Conservation (phyloP, 176 grass and related monocot genomes). For the Alloteropsis semialata region DNA sequence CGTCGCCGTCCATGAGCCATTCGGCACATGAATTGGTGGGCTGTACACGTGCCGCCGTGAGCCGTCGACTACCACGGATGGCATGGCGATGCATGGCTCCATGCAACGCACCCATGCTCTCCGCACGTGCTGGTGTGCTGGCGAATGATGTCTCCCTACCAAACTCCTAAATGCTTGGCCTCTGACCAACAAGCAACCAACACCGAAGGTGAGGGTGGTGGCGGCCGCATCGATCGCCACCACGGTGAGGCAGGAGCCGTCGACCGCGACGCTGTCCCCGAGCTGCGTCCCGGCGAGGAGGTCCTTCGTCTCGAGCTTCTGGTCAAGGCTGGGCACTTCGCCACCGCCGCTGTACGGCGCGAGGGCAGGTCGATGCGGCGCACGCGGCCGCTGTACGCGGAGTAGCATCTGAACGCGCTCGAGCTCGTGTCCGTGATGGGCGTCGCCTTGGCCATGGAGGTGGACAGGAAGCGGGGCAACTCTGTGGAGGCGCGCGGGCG, state of each 20-base stretch:
- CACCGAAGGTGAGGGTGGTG: constrained; percentile 62
- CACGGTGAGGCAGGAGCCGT: constrained; percentile 84
- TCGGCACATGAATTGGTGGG: too few species aligned
- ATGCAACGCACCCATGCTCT: too few species aligned
- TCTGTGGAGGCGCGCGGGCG: constrained; percentile 30
- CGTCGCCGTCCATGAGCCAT: too few species aligned
- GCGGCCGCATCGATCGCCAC: constrained; percentile 49
- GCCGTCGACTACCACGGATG: too few species aligned
- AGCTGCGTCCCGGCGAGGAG: constrained; percentile 64
- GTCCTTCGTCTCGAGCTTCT: constrained; percentile 45
- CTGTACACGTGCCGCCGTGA: too few species aligned
- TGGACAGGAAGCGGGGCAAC: constrained; percentile 15
- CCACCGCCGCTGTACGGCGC: constrained; percentile 12
- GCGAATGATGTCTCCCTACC: too few species aligned
- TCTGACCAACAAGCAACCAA: too few species aligned
- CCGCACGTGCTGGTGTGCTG: too few species aligned
- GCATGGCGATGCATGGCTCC: too few species aligned
- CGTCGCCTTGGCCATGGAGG: constrained; percentile 35
- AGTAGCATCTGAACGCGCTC: constrained; percentile 64
- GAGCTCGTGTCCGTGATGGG: constrained; percentile 18
- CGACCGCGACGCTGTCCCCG: constrained; percentile 80
- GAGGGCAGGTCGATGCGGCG: constrained; percentile 38
- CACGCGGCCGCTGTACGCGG: constrained; percentile 58
- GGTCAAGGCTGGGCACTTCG: constrained; percentile 42
- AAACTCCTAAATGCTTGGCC: too few species aligned